phyloP scores from a whole-genome alignment of 352 stramenopile species.

The Globisporangium acanthophoron region DNA sequence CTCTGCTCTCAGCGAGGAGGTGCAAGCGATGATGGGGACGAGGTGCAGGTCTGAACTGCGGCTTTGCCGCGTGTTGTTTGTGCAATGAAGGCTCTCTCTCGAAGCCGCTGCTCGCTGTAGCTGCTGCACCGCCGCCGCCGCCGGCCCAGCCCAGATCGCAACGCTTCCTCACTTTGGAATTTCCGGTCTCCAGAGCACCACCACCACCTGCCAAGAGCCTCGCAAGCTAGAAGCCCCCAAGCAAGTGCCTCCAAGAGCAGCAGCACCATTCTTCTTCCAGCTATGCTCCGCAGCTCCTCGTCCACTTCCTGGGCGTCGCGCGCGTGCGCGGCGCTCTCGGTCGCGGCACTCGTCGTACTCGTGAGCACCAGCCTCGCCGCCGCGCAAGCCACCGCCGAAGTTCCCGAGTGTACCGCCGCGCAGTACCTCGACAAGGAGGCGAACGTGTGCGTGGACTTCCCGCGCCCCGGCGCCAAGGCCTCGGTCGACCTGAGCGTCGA shows the following conservation, averaged over 20 bases:
- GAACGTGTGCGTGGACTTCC: slow-evolving; percentile 35
- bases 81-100: no score
- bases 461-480: slow-evolving; percentile 27
- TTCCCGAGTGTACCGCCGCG: slow-evolving; percentile 9
- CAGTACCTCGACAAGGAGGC: slow-evolving; percentile 34
- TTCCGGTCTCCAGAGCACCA: slow-evolving; percentile 2
- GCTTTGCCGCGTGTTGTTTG: no score
- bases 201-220: background rate
- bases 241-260: background rate
- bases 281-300: slow-evolving; percentile 4
- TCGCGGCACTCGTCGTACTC: slow-evolving; percentile 12
- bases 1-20: no score
- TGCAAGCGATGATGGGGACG: no score
- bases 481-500: slow-evolving; percentile 20
- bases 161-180: slow-evolving; percentile 10
- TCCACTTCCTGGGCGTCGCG: slow-evolving; percentile 7
- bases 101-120: no score
- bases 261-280: background rate
- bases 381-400: slow-evolving; percentile 1
- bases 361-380: slow-evolving; percentile 8
- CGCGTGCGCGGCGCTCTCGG: slow-evolving; percentile 7
- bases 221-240: background rate
- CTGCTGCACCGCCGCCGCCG: no score
- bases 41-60: no score
- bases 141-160: background rate